Evolutionary conservation across 495 filamentous ascomycete genomes (phyloP).

Genomic region (Podospora fimiseda): DNA sequence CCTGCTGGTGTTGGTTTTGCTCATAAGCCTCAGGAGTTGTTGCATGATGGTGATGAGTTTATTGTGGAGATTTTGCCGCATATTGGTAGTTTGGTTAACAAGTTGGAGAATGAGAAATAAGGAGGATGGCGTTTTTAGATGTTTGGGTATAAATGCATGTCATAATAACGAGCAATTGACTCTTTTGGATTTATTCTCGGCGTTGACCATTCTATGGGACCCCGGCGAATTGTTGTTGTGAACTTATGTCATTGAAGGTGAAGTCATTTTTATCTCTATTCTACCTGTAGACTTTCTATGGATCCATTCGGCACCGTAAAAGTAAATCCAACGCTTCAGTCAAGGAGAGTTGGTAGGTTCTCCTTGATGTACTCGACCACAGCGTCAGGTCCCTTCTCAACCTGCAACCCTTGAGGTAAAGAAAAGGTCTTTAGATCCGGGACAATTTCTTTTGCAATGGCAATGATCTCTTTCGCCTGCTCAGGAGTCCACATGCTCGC

Average conservation of each 20-base stretch:
- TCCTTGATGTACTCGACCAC: constrained; percentile 59
- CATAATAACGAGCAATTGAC: no score
- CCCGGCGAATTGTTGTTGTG: no score
- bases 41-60: constrained; percentile 43
- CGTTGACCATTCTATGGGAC: no score
- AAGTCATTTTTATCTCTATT: background rate
- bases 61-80: constrained; percentile 42
- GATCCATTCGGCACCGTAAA: background rate
- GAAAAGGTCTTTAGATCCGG: constrained; percentile 51
- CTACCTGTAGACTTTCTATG: background rate
- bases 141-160: no score
- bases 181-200: no score
- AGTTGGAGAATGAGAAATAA: constrained; percentile 39
- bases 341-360: constrained; percentile 50
- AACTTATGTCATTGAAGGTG: background rate
- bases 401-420: constrained; percentile 58
- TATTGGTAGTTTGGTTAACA: constrained; percentile 40
- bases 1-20: constrained; percentile 42
- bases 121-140: no score
- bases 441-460: constrained; percentile 43
- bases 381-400: constrained; percentile 57
- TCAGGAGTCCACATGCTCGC: constrained; percentile 64
- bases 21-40: constrained; percentile 34
- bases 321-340: constrained; percentile 33
- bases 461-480: constrained; percentile 48